Base-by-base conservation (phyloP, 2,329 filamentous ascomycete genomes). In the Pestalotiopsis sp. region DNA sequence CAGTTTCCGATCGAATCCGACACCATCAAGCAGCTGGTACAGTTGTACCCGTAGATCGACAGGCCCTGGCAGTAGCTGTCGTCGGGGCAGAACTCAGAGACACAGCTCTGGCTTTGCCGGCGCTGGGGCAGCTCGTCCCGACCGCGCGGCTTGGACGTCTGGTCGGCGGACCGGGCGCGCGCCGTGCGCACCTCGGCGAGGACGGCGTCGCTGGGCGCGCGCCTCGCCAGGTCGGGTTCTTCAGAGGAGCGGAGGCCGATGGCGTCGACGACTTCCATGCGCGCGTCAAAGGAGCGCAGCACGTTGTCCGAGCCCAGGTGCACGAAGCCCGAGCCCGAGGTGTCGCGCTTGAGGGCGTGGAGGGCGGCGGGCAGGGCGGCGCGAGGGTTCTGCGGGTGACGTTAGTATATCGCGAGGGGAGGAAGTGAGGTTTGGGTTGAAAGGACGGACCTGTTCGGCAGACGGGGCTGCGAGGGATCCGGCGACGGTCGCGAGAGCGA, bases 231-330 rank as follows among this genome's bases (percentile, higher is more conserved):
- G 31, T 31, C 6, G 31, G 31, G 5, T 4, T 31, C 31, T 31
- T 9, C 31, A 7, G 36, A 58, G 66, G 61, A 58, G 67, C 69
- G 68, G 17, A 74, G 71, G 14, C 60, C 61, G 6, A 71, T 70
- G 52, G 60, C 70, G 69, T 74, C 72, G 23, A 73, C 59, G 12
- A 73, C 72, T 65, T 72, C 57, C 58, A 74, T 68, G 60, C 68
- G 39, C 49, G 45, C 55, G 68, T 74, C 71, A 57, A 74, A 74
- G 36, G 71, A 67, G 9, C 72, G 70, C 14, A 72, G 70, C 13
- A 74, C 70, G 65, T 73, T 71, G 70, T 74, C 72, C n/a, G 72
- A 74, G 4, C 72, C 72, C 12, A 73, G 57, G 64, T 74, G 72
- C 5, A 69, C 68, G 69, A 74, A 74, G 45, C 72, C 72, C 17